Conservation (phyloP, 345 rosid genomes). For the Citrus medica region DNA sequence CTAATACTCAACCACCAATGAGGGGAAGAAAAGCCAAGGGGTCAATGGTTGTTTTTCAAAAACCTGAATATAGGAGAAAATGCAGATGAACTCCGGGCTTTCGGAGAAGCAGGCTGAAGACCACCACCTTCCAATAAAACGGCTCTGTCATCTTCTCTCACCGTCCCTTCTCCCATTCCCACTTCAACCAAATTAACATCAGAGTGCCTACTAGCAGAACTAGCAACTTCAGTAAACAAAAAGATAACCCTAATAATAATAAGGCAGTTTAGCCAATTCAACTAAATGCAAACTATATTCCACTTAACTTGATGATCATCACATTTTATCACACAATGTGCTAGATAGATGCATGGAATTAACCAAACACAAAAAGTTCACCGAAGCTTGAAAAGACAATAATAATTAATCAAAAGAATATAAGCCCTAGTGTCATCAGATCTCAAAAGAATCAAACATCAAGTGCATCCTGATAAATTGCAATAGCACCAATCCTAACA, state of each 20-base stretch:
- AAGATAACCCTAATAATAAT: background rate
- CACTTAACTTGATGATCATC: background rate
- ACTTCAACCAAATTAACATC: conserved; percentile 73
- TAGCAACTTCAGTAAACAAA: background rate
- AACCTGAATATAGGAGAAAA: conserved; percentile 72
- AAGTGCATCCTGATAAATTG: background rate
- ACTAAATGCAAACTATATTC: background rate
- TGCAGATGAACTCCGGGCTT: conserved; percentile 38
- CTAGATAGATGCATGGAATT: background rate
- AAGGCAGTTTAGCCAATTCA: background rate
- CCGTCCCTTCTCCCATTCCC: conserved; percentile 41
- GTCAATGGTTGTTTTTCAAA: background rate
- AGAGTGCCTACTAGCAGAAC: conserved; percentile 62
- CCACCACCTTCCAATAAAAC: conserved; percentile 81
- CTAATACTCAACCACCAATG: background rate
- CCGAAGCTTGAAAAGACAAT: background rate
- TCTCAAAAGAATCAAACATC: background rate
- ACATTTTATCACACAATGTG: background rate
- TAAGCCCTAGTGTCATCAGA: background rate
- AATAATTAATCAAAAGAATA: too few species aligned
- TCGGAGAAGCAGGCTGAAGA: conserved; percentile 81
- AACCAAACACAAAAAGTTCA: background rate
- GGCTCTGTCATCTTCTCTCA: conserved; percentile 77
- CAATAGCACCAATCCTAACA: background rate
- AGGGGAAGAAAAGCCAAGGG: background rate